These are phyloP conservation scores for Globisporangium alternatum DNA, from an alignment of 352 stramenopile genomes.

Conservation along the genomic window DNA sequence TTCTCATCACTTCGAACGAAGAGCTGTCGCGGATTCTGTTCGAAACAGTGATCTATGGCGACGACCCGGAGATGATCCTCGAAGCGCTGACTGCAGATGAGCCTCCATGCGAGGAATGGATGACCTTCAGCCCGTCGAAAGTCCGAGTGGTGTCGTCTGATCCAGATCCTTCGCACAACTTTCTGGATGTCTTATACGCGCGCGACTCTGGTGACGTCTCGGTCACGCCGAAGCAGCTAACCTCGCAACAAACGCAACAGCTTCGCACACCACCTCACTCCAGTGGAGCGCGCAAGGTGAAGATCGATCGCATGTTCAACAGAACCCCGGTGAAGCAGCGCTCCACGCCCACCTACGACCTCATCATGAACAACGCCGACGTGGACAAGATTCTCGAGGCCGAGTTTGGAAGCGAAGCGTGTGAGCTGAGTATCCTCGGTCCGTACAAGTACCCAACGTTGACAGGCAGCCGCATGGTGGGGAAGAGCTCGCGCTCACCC, in stretches of 20 bases:
- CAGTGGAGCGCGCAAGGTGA: conserved; percentile 14
- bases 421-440: conserved; percentile 27
- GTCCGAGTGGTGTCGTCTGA: not conserved
- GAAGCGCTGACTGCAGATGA: conserved; percentile 37
- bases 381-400: conserved; percentile 28
- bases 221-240: not conserved
- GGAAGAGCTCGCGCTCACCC: conserved; percentile 13
- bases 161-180: conserved; percentile 1
- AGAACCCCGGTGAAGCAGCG: conserved; percentile 13
- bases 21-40: conserved; percentile 33
- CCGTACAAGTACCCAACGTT: conserved; percentile 28
- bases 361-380: conserved; percentile 30
- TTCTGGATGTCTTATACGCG: conserved; percentile 25
- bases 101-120: conserved; percentile 39
- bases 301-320: conserved; percentile 24
- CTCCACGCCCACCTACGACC: conserved; percentile 18
- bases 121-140: conserved; percentile 26
- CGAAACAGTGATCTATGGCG: conserved; percentile 30
- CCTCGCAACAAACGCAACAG: not conserved
- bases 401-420: conserved; percentile 22
- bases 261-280: conserved; percentile 6
- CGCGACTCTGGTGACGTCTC: conserved; percentile 2
- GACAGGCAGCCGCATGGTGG: conserved; percentile 9
- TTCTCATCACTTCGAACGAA: conserved; percentile 24
- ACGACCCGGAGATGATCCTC: conserved; percentile 41